A percentile compares a stretch with the other conserved stretches of the same genome.
phyloP scores from a whole-genome alignment of 2,329 filamentous ascomycete species.

The Talaromyces sp. region DNA sequence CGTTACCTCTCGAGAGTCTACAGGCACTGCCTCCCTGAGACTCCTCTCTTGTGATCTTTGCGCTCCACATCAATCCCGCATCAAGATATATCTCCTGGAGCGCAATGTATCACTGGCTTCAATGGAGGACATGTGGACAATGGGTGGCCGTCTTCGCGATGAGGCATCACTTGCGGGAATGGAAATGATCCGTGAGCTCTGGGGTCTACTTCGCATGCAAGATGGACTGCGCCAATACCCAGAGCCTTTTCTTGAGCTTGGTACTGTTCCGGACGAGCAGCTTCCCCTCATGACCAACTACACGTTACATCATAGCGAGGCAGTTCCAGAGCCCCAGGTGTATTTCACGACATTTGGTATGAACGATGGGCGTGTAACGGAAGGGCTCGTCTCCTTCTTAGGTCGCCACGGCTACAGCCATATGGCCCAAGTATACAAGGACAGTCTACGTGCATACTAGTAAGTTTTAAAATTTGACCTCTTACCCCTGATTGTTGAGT shows the following conservation, averaged over 20 bases:
- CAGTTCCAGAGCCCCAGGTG: conserved; percentile 14
- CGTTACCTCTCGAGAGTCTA: background rate
- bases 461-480: conserved; percentile 5
- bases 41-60: conserved; percentile 13
- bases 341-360: conserved; percentile 15
- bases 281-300: conserved; percentile 15
- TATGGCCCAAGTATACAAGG: conserved; percentile 12
- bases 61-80: conserved; percentile 11
- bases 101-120: conserved; percentile 5
- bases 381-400: conserved; percentile 14
- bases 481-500: background rate
- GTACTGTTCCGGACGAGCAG: conserved; percentile 3
- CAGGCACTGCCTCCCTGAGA: background rate
- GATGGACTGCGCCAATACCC: background rate
- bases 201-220: conserved; percentile 11
- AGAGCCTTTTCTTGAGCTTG: background rate
- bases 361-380: conserved; percentile 12
- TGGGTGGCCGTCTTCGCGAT: conserved; percentile 9
- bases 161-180: conserved; percentile 5
- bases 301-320: conserved; percentile 10
- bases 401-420: conserved; percentile 9
- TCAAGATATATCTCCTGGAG: conserved; percentile 15
- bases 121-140: conserved; percentile 14
- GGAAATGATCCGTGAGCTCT: conserved; percentile 12
- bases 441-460: conserved; percentile 13